Conservation (phyloP, 2,329 filamentous ascomycete genomes). For the Xylaria sp. region DNA sequence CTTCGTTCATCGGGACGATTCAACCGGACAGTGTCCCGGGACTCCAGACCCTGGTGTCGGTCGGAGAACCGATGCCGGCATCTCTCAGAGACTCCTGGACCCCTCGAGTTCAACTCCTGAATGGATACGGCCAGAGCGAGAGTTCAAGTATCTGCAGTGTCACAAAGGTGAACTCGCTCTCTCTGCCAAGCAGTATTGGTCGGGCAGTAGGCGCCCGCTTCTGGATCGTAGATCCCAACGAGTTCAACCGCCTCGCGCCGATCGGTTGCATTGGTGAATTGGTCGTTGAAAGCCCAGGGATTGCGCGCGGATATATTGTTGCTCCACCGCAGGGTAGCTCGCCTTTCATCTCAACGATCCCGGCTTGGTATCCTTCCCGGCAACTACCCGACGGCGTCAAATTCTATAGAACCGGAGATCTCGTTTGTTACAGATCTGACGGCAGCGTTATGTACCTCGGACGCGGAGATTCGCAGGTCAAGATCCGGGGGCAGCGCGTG, state of each 20-base stretch:
- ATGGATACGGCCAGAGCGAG: constrained; percentile 28
- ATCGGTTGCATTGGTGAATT: constrained; percentile 30
- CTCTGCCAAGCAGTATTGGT: constrained; percentile 5
- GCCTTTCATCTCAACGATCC: constrained; percentile 11
- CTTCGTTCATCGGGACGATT: constrained; percentile 20
- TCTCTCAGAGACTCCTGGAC: constrained; percentile 22
- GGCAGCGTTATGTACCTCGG: constrained; percentile 20
- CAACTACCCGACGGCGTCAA: constrained; percentile 15
- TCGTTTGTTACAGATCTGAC: constrained; percentile 23
- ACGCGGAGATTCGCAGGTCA: constrained; percentile 27
- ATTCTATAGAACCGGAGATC: constrained; percentile 29
- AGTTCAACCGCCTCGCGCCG: constrained; percentile 17
- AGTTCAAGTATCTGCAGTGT: constrained; percentile 16
- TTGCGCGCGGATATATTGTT: constrained; percentile 26
- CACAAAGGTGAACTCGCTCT: constrained; percentile 11
- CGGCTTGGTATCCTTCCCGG: constrained; percentile 22
- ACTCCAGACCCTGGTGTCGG: constrained; percentile 25
- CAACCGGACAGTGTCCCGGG: constrained; percentile 21
- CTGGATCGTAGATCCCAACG: constrained; percentile 26
- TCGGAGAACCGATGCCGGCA: constrained; percentile 23
- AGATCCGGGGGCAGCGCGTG: constrained; percentile 30
- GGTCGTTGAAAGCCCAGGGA: constrained; percentile 18
- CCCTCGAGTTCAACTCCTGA: constrained; percentile 20
- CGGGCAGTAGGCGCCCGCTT: constrained; percentile 22
- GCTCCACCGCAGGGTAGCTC: constrained; percentile 9